Evolutionary conservation across 345 rosid species (phyloP).

Genomic region (Corymbia maculata): DNA sequence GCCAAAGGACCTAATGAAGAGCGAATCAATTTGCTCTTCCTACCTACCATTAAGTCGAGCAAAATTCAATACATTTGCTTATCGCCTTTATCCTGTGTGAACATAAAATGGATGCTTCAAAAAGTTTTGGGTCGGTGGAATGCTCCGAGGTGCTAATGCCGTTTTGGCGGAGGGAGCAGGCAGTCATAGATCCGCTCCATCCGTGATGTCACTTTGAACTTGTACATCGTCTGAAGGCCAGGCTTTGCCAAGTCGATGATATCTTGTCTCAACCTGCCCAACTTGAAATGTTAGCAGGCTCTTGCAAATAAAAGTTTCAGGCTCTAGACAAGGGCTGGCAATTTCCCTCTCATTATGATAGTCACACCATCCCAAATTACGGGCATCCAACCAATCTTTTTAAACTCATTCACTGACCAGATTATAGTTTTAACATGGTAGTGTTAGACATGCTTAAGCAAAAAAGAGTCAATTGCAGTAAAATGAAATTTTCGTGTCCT

Average conservation of each 20-base stretch:
- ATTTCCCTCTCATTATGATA: not conserved
- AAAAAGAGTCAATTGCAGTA: not conserved
- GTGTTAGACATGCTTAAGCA: not conserved
- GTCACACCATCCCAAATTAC: not conserved
- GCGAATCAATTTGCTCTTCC: not conserved
- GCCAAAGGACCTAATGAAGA: not conserved
- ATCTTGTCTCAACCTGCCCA: conserved; percentile 74
- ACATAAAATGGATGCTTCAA: not conserved
- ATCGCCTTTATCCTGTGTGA: not conserved
- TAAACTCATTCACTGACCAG: not conserved
- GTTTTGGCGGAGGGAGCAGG: conserved; percentile 56
- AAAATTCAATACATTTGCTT: not conserved
- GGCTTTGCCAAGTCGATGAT: conserved; percentile 70
- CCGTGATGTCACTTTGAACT: conserved; percentile 53
- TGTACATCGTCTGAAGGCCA: conserved; percentile 42
- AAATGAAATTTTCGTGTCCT: not conserved
- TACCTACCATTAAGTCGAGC: not conserved
- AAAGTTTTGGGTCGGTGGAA: not conserved
- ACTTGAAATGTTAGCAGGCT: not conserved
- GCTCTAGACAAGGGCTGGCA: not conserved
- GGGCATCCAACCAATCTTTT: not conserved
- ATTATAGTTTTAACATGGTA: not conserved
- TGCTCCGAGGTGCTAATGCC: conserved; percentile 10
- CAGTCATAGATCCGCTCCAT: conserved; percentile 68
- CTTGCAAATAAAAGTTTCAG: not conserved